Base-by-base conservation (phyloP, 495 filamentous ascomycete genomes). In the Penicillium psychrofluorescens region DNA sequence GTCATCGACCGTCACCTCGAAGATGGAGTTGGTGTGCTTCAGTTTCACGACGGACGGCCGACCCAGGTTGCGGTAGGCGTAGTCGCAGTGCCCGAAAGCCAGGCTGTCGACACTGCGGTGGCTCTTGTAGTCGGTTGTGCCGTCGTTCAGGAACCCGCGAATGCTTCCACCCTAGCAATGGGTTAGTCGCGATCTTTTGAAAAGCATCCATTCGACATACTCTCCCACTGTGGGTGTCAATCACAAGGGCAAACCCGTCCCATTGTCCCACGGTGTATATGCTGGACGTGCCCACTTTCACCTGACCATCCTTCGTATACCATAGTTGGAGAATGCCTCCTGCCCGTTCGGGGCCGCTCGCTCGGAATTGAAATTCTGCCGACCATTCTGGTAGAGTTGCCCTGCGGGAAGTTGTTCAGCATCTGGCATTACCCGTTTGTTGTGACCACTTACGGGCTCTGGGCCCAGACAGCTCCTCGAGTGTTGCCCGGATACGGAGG, bases 111-210 rank as follows among this genome's bases (percentile, higher is more conserved):
- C 81, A 53, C 76, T 83, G 46, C 80, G 76, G 57, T 91, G 85
- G 38, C 74, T 74, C 55, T 81, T 86, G 75, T 86, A 95, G 59
- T 92, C 85, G 46, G 71, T 80, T 16, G 68, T 79, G 43, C 91
- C 92, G 62, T 97, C 92, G 63, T 97, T 98, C 58, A 98, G 66
- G 70, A 97, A 97, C 14, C 86, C 92, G 45, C 92, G 74, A 41
- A 98, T 69, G 56, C 83, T 88, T 45, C 92, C 86, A 40, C 79
- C 83, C 80, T 84, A 48, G 36, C 33, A 37, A 16, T 27, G 43
- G 37, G 30, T 64, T 36, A 62, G 44, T 32, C 28, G 13, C 28
- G 37, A 16, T 31, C 16, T 29, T 29, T 6, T 29, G 11, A 8
- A 9, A 33, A 44, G 41, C 13, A 10, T 22, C 6, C 7, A 10